These are phyloP conservation scores for Pythium rishiriense DNA, from an alignment of 352 stramenopile species.

Conservation along the genomic window DNA sequence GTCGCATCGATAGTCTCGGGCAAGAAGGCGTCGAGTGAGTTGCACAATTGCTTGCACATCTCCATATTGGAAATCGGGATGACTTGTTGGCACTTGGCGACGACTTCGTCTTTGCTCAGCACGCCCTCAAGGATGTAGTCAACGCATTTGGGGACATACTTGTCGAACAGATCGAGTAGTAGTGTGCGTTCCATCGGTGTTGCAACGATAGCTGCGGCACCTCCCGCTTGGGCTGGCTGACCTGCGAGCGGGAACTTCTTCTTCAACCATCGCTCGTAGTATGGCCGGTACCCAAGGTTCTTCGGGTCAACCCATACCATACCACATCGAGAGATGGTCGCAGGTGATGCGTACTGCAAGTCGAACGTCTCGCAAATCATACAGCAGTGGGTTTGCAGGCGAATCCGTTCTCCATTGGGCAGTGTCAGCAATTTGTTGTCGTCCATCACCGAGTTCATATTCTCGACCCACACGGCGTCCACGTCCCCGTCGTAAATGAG, in stretches of 20 bases:
- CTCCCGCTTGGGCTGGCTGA: constrained; percentile 5
- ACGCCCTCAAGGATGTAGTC: constrained; percentile 94
- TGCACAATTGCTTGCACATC: constrained; percentile 95
- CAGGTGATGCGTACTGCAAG: constrained; percentile 94
- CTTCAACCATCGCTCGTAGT: constrained; percentile 94
- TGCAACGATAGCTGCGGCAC: constrained; percentile 11
- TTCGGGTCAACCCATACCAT: constrained; percentile 98
- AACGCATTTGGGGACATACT: constrained; percentile 91
- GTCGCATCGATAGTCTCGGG: constrained; percentile 52
- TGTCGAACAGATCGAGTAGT: constrained; percentile 91
- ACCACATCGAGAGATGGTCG: constrained; percentile 94
- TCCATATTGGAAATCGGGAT: constrained; percentile 94
- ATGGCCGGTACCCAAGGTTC: constrained; percentile 94
- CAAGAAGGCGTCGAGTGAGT: constrained; percentile 90
- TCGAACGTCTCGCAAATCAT: constrained; percentile 97
- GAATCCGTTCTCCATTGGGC: constrained; percentile 95
- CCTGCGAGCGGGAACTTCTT: constrained; percentile 72
- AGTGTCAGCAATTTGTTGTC: constrained; percentile 96
- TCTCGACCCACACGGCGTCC: constrained; percentile 96
- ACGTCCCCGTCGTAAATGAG: constrained; percentile 96
- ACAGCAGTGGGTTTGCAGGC: constrained; percentile 89
- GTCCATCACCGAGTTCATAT: constrained; percentile 98
- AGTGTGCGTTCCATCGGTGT: constrained; percentile 52
- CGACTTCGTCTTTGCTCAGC: constrained; percentile 85
- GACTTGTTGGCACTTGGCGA: constrained; percentile 90